Base-by-base conservation (phyloP, 192 early-diverging fungal genomes). In the Mortierella hygrophila region DNA sequence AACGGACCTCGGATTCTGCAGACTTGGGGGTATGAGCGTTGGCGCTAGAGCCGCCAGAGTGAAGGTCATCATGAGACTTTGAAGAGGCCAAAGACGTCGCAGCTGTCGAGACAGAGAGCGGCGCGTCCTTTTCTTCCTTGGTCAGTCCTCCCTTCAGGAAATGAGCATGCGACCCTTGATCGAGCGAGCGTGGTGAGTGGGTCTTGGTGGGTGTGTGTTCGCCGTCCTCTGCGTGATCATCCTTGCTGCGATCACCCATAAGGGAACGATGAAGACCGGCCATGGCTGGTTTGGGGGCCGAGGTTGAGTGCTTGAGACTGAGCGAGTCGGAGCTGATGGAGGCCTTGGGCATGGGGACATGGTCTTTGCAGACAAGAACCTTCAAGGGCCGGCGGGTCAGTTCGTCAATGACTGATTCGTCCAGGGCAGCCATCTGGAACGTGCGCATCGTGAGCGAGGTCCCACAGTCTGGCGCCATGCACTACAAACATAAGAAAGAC, bases 341-440 rank as follows among this genome's bases (percentile, higher is more conserved):
- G 18, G 65, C 47, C 21, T 81, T 77, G 16, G 72, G 84, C 84
- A 78, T 86, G n/a, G 84, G 79, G 16, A 86, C 76, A 16, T 86
- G 84, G 1, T 86, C 79, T 54, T 81, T 86, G 65, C 84, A 86
- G 63, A 86, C 84, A 5, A 86, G 71, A 49, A 81, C 84, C 79
- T 86, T 86, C 6, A 49, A 10, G 6, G 84, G 84, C 8, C 79
- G 74, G 11, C 52, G 23, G 15, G 84, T 86, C 35, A 68, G 23
- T 0, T 54, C 57, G 46, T 86, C 84, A 1, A 86, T 29, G 0
- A 46, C 72, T 18, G 74, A 65, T 15, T 78, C 65, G 35, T 81
- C 79, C 5, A 86, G 47, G 2, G 84, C 84, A 1, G 84, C 79
- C 71, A 86, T 74, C n/a, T 86, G 84, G 20, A 86, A 81, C 38